Evolutionary conservation across 108 stramenopile species (phyloP), one percentile per base, ranked within the genome.

Genomic region (Skeletonema tropicum): DNA sequence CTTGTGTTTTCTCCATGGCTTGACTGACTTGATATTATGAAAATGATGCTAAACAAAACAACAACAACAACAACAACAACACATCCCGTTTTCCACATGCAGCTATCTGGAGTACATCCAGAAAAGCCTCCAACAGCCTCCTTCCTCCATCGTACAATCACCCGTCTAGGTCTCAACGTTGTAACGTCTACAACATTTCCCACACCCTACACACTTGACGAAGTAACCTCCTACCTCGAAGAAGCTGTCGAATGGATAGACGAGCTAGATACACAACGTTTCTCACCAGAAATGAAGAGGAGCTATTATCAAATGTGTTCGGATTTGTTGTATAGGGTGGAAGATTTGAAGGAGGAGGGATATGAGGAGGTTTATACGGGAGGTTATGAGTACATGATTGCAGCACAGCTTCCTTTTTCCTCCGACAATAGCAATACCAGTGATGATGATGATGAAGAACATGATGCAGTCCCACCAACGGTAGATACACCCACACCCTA

Each of bases 331-430:
- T 17, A 62, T 33, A 62, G 31, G 61, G 31, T 38, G 6, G 61
- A 62, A 19, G 61, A 62, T 33, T 33, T 38, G 39, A 33, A 19
- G 17, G 39, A 62, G 61, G 39, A 36, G 39, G 61, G 12, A n/a
- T 62, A 33, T 36, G 39, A 33, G 19, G 52, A 55, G 61, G 33
- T 32, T 9, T 36, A 62, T 62, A 36, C 33, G 6, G 61, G 61
- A 8, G 61, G 61, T 2, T 38, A 62, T 33, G 61, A 38, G 13
- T 62, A 62, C 5, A 21, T 62, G 9, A 62, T 62, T 19, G 61
- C 61, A 2, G 61, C 61, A 36, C 61, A 38, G 12, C 61, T 38
- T 62, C 61, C 26, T 29, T 29, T 1, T 29, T 29, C 26, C 2
- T 29, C 26, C 26, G 2, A 2, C 26, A 29, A 2, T 2, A 29